Conservation (phyloP, 768 basidiomycete genomes). For the Mycena chlorophos region DNA sequence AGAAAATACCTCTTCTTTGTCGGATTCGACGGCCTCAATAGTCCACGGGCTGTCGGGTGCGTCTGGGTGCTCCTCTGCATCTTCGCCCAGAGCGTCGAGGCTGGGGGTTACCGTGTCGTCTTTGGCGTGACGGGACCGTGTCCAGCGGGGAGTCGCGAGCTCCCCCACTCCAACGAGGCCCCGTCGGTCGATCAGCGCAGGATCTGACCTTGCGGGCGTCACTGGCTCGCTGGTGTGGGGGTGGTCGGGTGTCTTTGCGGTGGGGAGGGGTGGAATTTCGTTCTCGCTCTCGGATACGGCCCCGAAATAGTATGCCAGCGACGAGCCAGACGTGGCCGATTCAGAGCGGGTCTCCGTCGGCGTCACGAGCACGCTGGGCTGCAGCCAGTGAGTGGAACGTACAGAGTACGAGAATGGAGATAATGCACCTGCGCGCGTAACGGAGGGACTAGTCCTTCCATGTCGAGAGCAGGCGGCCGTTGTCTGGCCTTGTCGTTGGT, state of each 20-base stretch:
- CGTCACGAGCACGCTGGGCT: conserved; percentile 53
- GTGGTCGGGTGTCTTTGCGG: conserved; percentile 62
- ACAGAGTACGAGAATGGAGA: conserved; percentile 22
- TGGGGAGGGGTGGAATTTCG: conserved; percentile 54
- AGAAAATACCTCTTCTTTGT: conserved; percentile 60
- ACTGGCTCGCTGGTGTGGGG: conserved; percentile 51
- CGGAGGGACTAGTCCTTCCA: conserved; percentile 15
- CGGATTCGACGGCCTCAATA: conserved; percentile 82
- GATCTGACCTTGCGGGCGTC: conserved; percentile 70
- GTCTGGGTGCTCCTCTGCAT: conserved; percentile 45
- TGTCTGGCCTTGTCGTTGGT: conserved; percentile 44
- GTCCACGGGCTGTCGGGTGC: conserved; percentile 86
- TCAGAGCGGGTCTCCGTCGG: conserved; percentile 58
- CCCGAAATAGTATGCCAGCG: conserved; percentile 87
- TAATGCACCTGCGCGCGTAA: conserved; percentile 35
- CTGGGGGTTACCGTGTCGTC: conserved; percentile 34
- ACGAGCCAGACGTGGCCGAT: conserved; percentile 64
- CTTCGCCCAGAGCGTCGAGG: conserved; percentile 33
- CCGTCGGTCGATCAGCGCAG: conserved; percentile 78
- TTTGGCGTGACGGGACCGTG: conserved; percentile 48
- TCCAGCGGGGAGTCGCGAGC: conserved; percentile 94
- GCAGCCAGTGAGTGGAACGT: conserved; percentile 26
- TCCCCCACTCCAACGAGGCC: conserved; percentile 94
- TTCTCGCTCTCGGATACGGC: conserved; percentile 71
- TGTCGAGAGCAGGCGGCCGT: conserved; percentile 54